A percentile compares a stretch with the other conserved stretches of the same genome.
Evolutionary conservation across 106 monocot species (phyloP).

Genomic region (Acanthochlamys bracteata): DNA sequence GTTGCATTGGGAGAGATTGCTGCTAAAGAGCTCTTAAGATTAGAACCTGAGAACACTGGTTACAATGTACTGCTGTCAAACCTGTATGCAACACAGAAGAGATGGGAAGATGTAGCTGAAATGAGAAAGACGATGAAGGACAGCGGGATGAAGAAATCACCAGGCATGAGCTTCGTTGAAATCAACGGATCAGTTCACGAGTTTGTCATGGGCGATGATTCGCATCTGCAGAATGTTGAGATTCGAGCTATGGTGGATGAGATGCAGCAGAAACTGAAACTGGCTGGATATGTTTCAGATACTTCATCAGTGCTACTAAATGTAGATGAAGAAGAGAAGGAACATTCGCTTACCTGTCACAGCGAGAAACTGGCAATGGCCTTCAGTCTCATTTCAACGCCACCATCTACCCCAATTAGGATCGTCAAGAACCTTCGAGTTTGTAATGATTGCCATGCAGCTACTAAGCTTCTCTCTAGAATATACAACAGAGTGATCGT

Average conservation of each 20-base stretch:
- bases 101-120: conserved; percentile 40
- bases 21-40: conserved; percentile 20
- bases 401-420: conserved; percentile 22
- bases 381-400: conserved; percentile 53
- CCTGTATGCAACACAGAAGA: conserved; percentile 30
- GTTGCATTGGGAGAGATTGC: conserved; percentile 25
- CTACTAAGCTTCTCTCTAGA: conserved; percentile 44
- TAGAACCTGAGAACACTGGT: conserved; percentile 32
- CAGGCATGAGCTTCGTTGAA: conserved; percentile 41
- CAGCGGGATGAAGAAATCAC: conserved; percentile 26
- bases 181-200: conserved; percentile 32
- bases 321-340: conserved; percentile 55
- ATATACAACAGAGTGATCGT: conserved; percentile 46
- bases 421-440: conserved; percentile 66
- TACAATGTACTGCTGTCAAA: conserved; percentile 46
- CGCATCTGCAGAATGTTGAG: conserved; percentile 27
- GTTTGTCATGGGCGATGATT: conserved; percentile 32
- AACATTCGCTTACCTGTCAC: conserved; percentile 32
- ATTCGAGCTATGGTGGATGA: conserved; percentile 38
- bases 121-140: conserved; percentile 30
- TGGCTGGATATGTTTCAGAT: conserved; percentile 35
- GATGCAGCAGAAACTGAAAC: conserved; percentile 27
- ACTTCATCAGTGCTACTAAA: conserved; percentile 34
- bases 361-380: conserved; percentile 67
- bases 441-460: conserved; percentile 57